Base-by-base conservation (phyloP, 2,329 filamentous ascomycete species). In the Colletotrichum brevisporum region DNA sequence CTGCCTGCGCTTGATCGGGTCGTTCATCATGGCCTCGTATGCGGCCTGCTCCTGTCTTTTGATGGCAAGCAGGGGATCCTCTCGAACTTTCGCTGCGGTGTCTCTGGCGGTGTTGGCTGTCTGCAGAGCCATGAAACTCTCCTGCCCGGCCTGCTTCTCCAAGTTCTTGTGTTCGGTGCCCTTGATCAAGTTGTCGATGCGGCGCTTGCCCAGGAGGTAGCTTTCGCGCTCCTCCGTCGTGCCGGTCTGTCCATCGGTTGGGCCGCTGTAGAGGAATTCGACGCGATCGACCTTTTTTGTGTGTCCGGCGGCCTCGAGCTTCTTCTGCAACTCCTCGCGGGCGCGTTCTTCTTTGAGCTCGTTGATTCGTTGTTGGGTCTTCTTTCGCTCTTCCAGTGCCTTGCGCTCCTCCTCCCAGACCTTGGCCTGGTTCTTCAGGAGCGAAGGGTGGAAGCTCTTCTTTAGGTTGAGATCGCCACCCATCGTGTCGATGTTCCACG, bases 251-350 rank as follows among this genome's bases (percentile, higher is more conserved):
- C 94, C 93, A 75, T 89, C 86, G 57, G 91, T 92, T 8, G 96
- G 94, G 1, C 95, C 95, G 74, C 92, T 90, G 81, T 99, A 99
- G 94, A 99, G 98, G 94, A 96, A 99, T 76, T 98, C 96, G 27
- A 99, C 95, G 43, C 94, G 90, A 75, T 95, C 91, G 36, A 92
- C 83, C 61, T 92, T 88, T 77, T 94, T 95, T 75, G 88, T 90
- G 64, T 95, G 94, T 45, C 96, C 96, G 0, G 94, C 92, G 2
- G 92, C 91, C 81, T 98, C 96, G 65, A 98, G 94, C 73, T 98
- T 88, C 60, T 91, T 89, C 80, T 98, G 93, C 1, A 98, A 89
- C 79, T 98, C 95, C 79, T 98, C 94, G 73, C 97, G 93, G 55
- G 93, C 91, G 54, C 95, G 91, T 83, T 99, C 97, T 79, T 98